A percentile compares a stretch with the other conserved stretches of the same genome.
These are phyloP conservation scores for Comarum palustre DNA, from an alignment of 306 rosid species.

Conservation along the genomic window DNA sequence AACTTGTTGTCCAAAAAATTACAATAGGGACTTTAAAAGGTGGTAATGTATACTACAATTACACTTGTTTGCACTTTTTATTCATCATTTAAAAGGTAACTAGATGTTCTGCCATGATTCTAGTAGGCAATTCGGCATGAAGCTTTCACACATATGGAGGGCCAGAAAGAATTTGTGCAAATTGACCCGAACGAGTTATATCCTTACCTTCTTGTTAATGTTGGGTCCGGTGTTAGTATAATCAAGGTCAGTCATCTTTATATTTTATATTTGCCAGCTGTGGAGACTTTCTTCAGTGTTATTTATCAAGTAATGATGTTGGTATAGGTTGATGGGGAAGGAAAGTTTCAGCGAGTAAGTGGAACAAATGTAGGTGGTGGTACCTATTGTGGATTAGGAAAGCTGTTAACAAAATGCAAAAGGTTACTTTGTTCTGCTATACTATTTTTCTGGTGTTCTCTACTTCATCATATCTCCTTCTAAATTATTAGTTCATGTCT, in stretches of 20 bases:
- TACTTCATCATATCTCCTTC: constrained; percentile 15
- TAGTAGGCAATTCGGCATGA: constrained; percentile 99
- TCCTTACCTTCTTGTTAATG: constrained; percentile 94
- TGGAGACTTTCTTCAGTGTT: constrained; percentile 21
- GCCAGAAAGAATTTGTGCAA: constrained; percentile 89
- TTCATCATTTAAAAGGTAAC: constrained; percentile 26
- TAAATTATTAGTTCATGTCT: constrained; percentile 26
- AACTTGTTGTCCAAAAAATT: background rate
- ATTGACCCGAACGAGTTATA: constrained; percentile 84
- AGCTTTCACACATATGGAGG: constrained; percentile 99
- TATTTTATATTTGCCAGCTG: constrained; percentile 20
- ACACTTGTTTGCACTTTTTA: background rate
- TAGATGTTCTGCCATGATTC: constrained; percentile 45
- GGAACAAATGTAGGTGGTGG: constrained; percentile 99
- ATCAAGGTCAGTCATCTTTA: constrained; percentile 61
- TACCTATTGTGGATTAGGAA: constrained; percentile 98
- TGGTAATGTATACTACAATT: background rate
- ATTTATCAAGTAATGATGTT: constrained; percentile 15
- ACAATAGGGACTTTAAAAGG: background rate
- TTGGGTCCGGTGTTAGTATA: constrained; percentile 99
- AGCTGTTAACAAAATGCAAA: constrained; percentile 90
- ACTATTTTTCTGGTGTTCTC: constrained; percentile 17
- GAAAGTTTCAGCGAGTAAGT: constrained; percentile 89
- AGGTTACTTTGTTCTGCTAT: constrained; percentile 40
- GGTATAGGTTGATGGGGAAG: constrained; percentile 90